Base-by-base conservation (phyloP, 1,139 yeast genomes). In the Kodamaea fungicola region DNA sequence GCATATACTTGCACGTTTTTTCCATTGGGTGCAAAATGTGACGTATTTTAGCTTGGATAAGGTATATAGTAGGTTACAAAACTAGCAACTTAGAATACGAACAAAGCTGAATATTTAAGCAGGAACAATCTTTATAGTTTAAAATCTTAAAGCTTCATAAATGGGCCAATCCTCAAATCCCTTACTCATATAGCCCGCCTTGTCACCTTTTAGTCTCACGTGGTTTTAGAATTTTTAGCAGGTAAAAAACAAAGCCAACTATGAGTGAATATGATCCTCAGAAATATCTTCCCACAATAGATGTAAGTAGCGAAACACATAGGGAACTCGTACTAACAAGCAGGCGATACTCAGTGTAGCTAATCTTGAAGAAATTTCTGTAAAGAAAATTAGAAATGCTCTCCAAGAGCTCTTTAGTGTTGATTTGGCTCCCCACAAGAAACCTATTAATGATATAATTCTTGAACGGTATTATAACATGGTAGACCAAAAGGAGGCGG, bases 281-380 rank as follows among this genome's bases (percentile, higher is more conserved):
- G 6, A 59, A 66, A 43, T 82, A 76, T 49, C 63, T 72, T 27
- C 84, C 89, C 3, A 80, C 84, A 44, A 81, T 85, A 33, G 92
- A 85, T 52, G 88, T 79, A 64, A 47, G 84, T 67, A 26, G 5
- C 9, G 21, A 24, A 23, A 23, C 9, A 9, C 8, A 10, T 29
- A 16, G 7, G 8, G n/a, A 22, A 29, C 13, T 8, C 6, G 8
- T 47, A 54, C 64, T 64, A 63, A 64, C 61, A 30, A 16, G 7
- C 33, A 79, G 83, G 89, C 94, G 1, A 83, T 86, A 12, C 61
- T 86, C 28, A 67, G 81, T 42, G 90, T 79, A n/a, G 80, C 92
- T 1, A 83, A 86, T 48, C 69, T 84, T 28, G 83, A 82, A 44
- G 71, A 77, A 46, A 78, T 86, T 13, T 79, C 90, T 2, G 89